phyloP scores from a whole-genome alignment of 1,284 basidiomycete genomes.

The Sporisorium reilianum region DNA sequence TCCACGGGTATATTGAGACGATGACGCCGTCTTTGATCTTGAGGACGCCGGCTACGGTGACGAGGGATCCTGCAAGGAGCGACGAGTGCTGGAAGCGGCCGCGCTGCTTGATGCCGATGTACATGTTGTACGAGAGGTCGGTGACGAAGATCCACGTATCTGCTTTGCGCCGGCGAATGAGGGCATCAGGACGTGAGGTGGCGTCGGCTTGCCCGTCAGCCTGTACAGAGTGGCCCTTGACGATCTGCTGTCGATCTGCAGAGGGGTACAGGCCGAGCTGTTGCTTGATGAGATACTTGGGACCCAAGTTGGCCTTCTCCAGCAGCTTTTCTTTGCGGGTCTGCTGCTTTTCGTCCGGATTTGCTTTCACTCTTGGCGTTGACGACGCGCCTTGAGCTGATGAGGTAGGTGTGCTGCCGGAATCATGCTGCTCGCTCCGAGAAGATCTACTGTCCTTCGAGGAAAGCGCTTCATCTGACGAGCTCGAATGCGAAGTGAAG shows the following conservation, averaged over 20 bases:
- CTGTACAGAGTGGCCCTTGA: conserved; percentile 19
- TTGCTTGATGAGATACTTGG: conserved; percentile 48
- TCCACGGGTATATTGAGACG: conserved; percentile 53
- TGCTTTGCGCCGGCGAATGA: conserved; percentile 39
- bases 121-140: conserved; percentile 49
- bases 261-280: conserved; percentile 45
- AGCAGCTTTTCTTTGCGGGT: conserved; percentile 38
- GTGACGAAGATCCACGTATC: conserved; percentile 57
- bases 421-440: background rate
- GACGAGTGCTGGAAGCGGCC: conserved; percentile 58
- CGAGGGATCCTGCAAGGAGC: conserved; percentile 46
- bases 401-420: background rate
- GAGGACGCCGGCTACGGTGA: conserved; percentile 51
- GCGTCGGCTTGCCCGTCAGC: background rate
- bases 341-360: conserved; percentile 44
- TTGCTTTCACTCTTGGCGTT: background rate
- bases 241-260: conserved; percentile 37
- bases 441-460: background rate
- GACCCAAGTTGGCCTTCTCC: conserved; percentile 43
- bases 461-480: background rate
- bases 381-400: background rate
- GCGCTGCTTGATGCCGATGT: conserved; percentile 56
- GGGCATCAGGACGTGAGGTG: conserved; percentile 19
- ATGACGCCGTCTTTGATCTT: conserved; percentile 55
- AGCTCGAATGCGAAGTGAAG: conserved; percentile 31